A percentile compares a stretch with the other conserved stretches of the same genome.
These are phyloP conservation scores for Tricholoma terreum DNA, from an alignment of 768 basidiomycete species.

Conservation along the genomic window DNA sequence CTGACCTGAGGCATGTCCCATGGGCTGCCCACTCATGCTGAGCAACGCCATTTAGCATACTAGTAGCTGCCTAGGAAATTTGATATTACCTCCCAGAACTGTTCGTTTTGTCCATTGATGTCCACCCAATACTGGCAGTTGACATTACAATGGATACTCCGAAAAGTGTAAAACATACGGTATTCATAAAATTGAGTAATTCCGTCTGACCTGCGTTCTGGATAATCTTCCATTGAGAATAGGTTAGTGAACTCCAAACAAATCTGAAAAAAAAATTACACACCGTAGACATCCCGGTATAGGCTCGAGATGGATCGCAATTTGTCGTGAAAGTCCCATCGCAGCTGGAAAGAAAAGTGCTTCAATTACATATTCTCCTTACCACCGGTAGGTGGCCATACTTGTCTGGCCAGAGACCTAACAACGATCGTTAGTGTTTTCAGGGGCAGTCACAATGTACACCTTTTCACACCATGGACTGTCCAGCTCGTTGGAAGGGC, in stretches of 20 bases:
- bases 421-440: slow-evolving; percentile 6
- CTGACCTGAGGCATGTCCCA: slow-evolving; percentile 54
- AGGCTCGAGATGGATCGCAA: slow-evolving; percentile 38
- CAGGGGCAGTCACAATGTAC: background rate
- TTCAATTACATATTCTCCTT: background rate
- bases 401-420: slow-evolving; percentile 69
- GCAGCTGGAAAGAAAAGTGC: slow-evolving; percentile 40
- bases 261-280: slow-evolving; percentile 1
- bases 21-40: slow-evolving; percentile 73
- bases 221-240: slow-evolving; percentile 44
- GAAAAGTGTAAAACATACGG: slow-evolving; percentile 18
- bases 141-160: background rate
- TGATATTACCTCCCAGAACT: slow-evolving; percentile 60
- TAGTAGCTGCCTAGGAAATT: background rate
- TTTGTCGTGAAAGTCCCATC: slow-evolving; percentile 38
- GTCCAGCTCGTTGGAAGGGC: slow-evolving; percentile 72
- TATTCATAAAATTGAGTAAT: slow-evolving; percentile 58
- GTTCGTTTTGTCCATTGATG: slow-evolving; percentile 52
- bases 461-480: slow-evolving; percentile 54
- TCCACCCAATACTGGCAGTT: slow-evolving; percentile 56
- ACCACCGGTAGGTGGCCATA: slow-evolving; percentile 27
- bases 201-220: slow-evolving; percentile 51
- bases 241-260: slow-evolving; percentile 16
- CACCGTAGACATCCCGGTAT: slow-evolving; percentile 30
- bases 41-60: slow-evolving; percentile 4